Base-by-base conservation (phyloP, 2,329 filamentous ascomycete species). In the Gremmenia infestans region DNA sequence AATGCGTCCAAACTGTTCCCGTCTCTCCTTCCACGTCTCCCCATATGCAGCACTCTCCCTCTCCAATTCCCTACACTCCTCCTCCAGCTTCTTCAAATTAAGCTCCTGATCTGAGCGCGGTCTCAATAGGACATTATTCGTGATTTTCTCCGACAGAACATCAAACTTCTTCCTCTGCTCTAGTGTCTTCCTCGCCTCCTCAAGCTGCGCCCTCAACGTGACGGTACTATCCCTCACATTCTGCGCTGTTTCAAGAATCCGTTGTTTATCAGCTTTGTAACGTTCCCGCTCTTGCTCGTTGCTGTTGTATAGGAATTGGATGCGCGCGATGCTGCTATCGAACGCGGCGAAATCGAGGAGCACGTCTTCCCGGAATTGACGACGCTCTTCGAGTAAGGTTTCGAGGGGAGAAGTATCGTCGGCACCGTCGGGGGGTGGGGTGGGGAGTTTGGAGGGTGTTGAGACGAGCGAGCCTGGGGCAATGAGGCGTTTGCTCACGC, bases 291-390 rank as follows among this genome's bases (percentile, higher is more conserved):
- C 92, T 53, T 82, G 82, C 60, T 81, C 82, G 71, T 97, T 97
- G 70, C 90, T 91, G 28, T 87, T 84, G 52, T 88, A 82, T 0
- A 96, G 85, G 67, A 96, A 90, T 65, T 97, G 92, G 40, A 96
- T 88, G 54, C 93, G 90, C 36, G 89, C 83, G 62, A 97, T 88
- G 68, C 86, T 90, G 73, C 83, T 89, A 71, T 96, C 89, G 64
- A 97, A 91, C 17, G 90, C 86, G 14, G 89, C 88, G 66, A 97
- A 94, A 72, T 97, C 93, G 61, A 96, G 83, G 6, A 88, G 84
- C 43, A 95, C 80, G 70, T 96, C 91, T 70, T 95, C 88, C 58
- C 85, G 86, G 66, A 95, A 88, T 67, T 85, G 80, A n/a, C 80
- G 75, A 59, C 86, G 80, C 63, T 83, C 78, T 60, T 81, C 75